phyloP scores from a whole-genome alignment of 108 stramenopile genomes.

The Cylindrotheca closterium region DNA sequence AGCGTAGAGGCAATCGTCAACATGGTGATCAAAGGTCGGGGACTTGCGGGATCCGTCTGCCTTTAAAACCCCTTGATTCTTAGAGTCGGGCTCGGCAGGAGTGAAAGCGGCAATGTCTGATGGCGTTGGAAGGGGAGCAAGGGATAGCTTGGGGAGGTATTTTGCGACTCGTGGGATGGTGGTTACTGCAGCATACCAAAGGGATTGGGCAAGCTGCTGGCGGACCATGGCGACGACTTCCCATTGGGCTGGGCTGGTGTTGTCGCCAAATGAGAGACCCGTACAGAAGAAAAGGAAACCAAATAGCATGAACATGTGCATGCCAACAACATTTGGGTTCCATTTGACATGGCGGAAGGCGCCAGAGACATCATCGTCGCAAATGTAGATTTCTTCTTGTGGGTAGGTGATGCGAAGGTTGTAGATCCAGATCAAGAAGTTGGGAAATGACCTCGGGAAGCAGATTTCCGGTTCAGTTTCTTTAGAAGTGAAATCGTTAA shows the following conservation, averaged over 20 bases:
- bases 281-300: conserved; percentile 3
- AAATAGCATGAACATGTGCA: conserved; percentile 1
- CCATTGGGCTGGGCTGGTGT: conserved; percentile 7
- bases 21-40: conserved; percentile 4
- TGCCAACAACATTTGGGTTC: conserved; percentile 6
- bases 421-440: conserved; percentile 2
- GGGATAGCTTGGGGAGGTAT: not conserved
- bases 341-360: conserved; percentile 11
- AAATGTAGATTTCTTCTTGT: not conserved
- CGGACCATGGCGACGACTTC: conserved; percentile 1
- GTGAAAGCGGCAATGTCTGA: not conserved
- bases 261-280: conserved; percentile 11
- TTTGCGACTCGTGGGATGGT: not conserved
- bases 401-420: conserved; percentile 20
- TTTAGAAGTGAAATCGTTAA: conserved; percentile 22
- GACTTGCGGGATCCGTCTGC: not conserved
- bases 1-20: conserved; percentile 11
- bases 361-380: conserved; percentile 1
- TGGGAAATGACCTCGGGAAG: conserved; percentile 2
- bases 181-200: conserved; percentile 4
- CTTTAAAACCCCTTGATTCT: conserved; percentile 7
- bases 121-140: not conserved
- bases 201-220: not conserved
- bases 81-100: not conserved
- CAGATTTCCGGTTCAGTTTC: conserved; percentile 1